These are phyloP conservation scores for Botryosphaeria dothidea DNA, from an alignment of 2,329 filamentous ascomycete genomes.

Conservation along the genomic window DNA sequence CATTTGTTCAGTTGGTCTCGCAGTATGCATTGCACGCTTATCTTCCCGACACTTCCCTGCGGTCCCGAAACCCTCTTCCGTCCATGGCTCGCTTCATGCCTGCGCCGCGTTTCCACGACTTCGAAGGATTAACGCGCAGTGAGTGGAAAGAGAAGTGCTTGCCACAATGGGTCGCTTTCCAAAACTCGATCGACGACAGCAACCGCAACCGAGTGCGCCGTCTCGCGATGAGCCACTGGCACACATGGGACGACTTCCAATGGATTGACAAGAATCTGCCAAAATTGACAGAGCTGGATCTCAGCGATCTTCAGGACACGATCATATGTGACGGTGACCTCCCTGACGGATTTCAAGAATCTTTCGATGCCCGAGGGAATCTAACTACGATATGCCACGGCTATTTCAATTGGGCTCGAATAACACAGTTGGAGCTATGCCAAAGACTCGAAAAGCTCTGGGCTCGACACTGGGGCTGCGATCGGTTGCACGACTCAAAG, in stretches of 20 bases:
- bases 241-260: constrained; percentile 36
- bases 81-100: background rate
- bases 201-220: constrained; percentile 36
- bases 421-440: background rate
- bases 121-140: background rate
- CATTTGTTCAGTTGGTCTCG: background rate
- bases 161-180: constrained; percentile 33
- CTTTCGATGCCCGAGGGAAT: background rate
- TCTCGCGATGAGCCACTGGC: constrained; percentile 38
- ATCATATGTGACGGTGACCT: constrained; percentile 35
- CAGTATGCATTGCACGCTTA: background rate
- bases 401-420: background rate
- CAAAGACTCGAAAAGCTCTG: constrained; percentile 7
- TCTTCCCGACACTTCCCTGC: background rate
- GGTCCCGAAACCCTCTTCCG: background rate
- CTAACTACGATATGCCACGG: background rate
- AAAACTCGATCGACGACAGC: constrained; percentile 32
- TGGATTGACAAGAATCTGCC: constrained; percentile 42
- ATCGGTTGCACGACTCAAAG: background rate
- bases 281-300: constrained; percentile 32
- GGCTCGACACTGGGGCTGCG: constrained; percentile 18
- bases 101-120: constrained; percentile 1
- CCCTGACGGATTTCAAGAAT: background rate
- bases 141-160: constrained; percentile 2
- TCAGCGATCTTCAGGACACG: constrained; percentile 37